Conservation (phyloP, 768 basidiomycete genomes). For the Ramaria sp. region DNA sequence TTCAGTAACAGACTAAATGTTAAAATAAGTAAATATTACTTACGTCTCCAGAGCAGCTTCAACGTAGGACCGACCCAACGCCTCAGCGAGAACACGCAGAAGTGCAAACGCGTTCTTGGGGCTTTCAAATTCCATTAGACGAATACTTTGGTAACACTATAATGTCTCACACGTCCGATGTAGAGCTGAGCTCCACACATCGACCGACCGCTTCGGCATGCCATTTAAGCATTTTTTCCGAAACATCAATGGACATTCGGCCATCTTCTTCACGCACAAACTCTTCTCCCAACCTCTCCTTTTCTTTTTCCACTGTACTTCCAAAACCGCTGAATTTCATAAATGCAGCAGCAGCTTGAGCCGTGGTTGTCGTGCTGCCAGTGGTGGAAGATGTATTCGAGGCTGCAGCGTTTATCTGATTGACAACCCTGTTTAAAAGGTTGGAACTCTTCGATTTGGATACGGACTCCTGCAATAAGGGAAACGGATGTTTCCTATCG, state of each 20-base stretch:
- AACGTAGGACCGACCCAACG: constrained; percentile 71
- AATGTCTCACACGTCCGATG: constrained; percentile 69
- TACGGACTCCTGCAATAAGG: constrained; percentile 35
- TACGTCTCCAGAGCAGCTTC: constrained; percentile 91
- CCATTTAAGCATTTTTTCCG: constrained; percentile 92
- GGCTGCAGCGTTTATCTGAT: constrained; percentile 73
- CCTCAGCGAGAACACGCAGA: constrained; percentile 76
- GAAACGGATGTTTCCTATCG: constrained; percentile 9
- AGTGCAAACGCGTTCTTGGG: constrained; percentile 83
- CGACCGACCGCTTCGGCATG: constrained; percentile 95
- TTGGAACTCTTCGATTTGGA: constrained; percentile 60
- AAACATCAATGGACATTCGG: constrained; percentile 55
- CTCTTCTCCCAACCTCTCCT: constrained; percentile 46
- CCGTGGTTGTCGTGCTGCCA: constrained; percentile 51
- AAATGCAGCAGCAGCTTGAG: constrained; percentile 79
- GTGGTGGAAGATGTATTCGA: constrained; percentile 44
- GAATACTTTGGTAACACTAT: neutral
- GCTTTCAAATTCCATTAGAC: constrained; percentile 28
- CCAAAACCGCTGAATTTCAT: constrained; percentile 84
- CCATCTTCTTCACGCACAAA: constrained; percentile 76
- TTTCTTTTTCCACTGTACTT: constrained; percentile 14
- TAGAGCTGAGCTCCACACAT: constrained; percentile 78
- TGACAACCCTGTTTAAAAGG: constrained; percentile 85
- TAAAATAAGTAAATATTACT: constrained; percentile 20
- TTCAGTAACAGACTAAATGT: neutral